Percentiles rank a stretch among this genome's conserved stretches.
Evolutionary conservation across 2,329 filamentous ascomycete species (phyloP).

Genomic region (Phaeosphaeriaceae sp.): DNA sequence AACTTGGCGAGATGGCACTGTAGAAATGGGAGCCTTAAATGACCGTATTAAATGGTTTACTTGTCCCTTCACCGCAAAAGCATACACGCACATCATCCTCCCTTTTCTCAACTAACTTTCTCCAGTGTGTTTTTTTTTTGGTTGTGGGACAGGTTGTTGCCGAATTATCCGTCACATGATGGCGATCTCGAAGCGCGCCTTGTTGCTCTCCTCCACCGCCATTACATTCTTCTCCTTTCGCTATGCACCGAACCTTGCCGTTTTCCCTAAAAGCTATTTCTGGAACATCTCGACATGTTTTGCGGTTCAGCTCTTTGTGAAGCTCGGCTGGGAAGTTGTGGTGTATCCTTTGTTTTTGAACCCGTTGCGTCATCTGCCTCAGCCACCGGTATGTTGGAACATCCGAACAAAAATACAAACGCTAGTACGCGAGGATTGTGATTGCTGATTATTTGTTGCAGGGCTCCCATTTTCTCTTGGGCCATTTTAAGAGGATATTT

Average conservation of each 20-base stretch:
- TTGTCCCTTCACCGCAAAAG: too few relatives aligned
- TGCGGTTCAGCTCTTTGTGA: conserved; percentile 42
- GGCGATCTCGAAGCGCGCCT: conserved; percentile 35
- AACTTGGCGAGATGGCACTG: too few relatives aligned
- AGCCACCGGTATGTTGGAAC: conserved; percentile 53
- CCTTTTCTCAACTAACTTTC: too few relatives aligned
- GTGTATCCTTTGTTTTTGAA: conserved; percentile 66
- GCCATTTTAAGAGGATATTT: conserved; percentile 52
- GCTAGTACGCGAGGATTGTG: too few relatives aligned
- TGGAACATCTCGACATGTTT: conserved; percentile 53
- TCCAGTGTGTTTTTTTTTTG: too few relatives aligned
- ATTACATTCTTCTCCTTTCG: conserved; percentile 39
- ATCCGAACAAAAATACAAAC: background rate
- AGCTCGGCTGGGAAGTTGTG: conserved; percentile 52
- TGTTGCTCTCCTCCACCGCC: conserved; percentile 31
- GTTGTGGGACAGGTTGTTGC: too few relatives aligned
- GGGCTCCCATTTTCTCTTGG: conserved; percentile 46
- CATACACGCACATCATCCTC: too few relatives aligned
- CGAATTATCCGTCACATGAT: conserved; percentile 23
- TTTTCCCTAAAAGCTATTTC: conserved; percentile 41
- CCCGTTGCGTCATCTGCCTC: conserved; percentile 64
- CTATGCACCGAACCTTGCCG: conserved; percentile 39
- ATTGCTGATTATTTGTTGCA: too few relatives aligned
- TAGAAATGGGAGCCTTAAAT: too few relatives aligned
- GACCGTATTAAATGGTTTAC: too few relatives aligned